A percentile compares a stretch with the other conserved stretches of the same genome.
phyloP scores from a whole-genome alignment of 2,329 filamentous ascomycete genomes.

The Aspergillus pseudonomiae region DNA sequence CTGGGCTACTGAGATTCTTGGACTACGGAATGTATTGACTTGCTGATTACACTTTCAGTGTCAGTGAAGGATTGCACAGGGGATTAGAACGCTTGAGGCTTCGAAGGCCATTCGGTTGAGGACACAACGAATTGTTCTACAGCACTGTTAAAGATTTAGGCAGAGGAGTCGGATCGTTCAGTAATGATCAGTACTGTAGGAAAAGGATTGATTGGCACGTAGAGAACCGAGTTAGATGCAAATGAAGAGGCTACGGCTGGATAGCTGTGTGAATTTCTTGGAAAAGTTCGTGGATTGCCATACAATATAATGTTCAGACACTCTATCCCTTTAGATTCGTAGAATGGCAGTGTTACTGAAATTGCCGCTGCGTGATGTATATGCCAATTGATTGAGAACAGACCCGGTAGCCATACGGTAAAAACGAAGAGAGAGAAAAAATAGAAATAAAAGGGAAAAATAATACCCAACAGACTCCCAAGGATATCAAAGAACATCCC shows the following conservation, averaged over 20 bases:
- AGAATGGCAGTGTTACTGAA: neutral
- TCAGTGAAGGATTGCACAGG: neutral
- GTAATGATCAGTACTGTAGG: neutral
- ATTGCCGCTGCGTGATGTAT: neutral
- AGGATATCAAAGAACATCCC: slow-evolving; percentile 8
- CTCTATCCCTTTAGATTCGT: neutral
- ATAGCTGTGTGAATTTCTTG: neutral
- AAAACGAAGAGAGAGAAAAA: neutral
- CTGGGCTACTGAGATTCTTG: neutral
- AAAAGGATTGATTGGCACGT: neutral
- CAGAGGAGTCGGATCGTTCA: no score
- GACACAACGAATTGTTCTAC: no score
- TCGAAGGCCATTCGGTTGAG: no score
- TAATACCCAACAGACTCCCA: neutral
- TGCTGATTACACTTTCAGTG: neutral
- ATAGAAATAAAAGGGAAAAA: neutral
- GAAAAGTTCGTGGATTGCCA: neutral
- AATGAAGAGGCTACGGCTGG: neutral
- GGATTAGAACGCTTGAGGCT: neutral
- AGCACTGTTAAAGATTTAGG: no score
- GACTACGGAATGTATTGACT: neutral
- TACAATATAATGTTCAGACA: neutral
- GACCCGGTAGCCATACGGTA: neutral
- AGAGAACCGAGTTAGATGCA: neutral
- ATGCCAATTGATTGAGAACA: neutral